Conservation (phyloP, 1,284 basidiomycete species). For the Ganoderma sinense region DNA sequence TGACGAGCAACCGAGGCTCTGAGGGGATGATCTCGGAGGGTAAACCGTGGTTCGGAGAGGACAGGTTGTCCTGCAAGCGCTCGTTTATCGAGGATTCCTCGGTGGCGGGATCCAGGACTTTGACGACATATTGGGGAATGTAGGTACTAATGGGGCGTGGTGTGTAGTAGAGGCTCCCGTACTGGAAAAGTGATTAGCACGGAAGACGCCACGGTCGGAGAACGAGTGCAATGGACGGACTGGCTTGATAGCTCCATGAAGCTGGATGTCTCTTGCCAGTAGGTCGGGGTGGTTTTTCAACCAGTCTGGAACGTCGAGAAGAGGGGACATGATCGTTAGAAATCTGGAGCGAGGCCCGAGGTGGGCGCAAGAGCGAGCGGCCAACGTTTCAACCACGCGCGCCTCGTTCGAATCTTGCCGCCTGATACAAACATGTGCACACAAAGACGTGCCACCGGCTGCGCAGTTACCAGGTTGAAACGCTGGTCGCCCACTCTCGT, state of each 20-base stretch:
- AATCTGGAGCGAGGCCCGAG: too few species aligned
- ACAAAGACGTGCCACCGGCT: too few species aligned
- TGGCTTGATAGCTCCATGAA: not conserved
- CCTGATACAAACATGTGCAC: too few species aligned
- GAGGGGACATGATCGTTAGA: not conserved
- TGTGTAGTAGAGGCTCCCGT: not conserved
- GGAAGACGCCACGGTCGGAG: not conserved
- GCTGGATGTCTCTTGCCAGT: not conserved
- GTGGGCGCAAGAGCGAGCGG: too few species aligned
- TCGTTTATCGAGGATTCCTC: not conserved
- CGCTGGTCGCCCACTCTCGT: too few species aligned
- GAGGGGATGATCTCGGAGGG: not conserved
- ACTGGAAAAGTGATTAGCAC: not conserved
- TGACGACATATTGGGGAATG: not conserved
- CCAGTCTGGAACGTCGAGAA: conserved; percentile 5
- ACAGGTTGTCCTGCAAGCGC: not conserved
- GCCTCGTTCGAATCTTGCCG: too few species aligned
- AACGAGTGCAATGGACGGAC: not conserved
- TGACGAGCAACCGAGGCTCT: not conserved
- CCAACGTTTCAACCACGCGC: too few species aligned
- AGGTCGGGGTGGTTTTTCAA: not conserved
- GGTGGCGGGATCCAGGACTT: not conserved
- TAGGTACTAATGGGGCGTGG: not conserved
- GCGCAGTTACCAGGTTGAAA: too few species aligned
- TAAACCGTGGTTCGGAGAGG: not conserved